Base-by-base conservation (phyloP, 116 monocot species). In the Cymodocea nodosa region DNA sequence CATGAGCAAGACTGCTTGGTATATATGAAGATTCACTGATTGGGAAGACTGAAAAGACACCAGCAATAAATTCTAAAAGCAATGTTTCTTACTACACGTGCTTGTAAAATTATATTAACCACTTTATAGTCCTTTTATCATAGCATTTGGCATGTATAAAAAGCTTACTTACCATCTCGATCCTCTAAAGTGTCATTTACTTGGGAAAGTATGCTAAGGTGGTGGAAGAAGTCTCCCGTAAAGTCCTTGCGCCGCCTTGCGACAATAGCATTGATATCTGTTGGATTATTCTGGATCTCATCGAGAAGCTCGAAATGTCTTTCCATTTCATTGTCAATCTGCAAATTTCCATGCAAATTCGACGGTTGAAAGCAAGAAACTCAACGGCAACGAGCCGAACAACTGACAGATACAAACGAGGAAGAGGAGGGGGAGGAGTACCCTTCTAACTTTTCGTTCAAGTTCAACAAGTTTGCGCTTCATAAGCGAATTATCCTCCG, bases 271-370 rank as follows among this genome's bases (percentile, higher is more conserved):
- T 87, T 82, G 17, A 95, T 77, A 51, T 95, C 95, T 16, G 68
- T 64, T 8, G 95, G 90, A 60, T 73, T 85, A 51, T 85, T 77
- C 71, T 85, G 76, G 52, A 90, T 76, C 77, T 87, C 90, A 56
- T 74, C 75, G 23, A 95, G 78, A 75, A 95, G 80, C 23, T 85
- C 75, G 37, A 77, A 73, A 51, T 87, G 84, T 60, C 49, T 69
- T 64, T 95, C 87, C 70, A 95, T 78, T 74, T 95, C 90, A 73
- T 79, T 72, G 60, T 95, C 94, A 49, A 95, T 72, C 94, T 95
- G 77, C 63, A 59, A 44, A 15, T 15, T 23, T 34, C 52, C 23
- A 23, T 34, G 2, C 8, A 54, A 35, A 52, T 14, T 49, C 50
- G 9, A 37, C 35, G 52, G 30, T 36, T 52, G 1, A 9, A 24